Evolutionary conservation across 2,329 filamentous ascomycete genomes (phyloP), one percentile per base, ranked within the genome.

Genomic region (Tolypocladium capitatum): DNA sequence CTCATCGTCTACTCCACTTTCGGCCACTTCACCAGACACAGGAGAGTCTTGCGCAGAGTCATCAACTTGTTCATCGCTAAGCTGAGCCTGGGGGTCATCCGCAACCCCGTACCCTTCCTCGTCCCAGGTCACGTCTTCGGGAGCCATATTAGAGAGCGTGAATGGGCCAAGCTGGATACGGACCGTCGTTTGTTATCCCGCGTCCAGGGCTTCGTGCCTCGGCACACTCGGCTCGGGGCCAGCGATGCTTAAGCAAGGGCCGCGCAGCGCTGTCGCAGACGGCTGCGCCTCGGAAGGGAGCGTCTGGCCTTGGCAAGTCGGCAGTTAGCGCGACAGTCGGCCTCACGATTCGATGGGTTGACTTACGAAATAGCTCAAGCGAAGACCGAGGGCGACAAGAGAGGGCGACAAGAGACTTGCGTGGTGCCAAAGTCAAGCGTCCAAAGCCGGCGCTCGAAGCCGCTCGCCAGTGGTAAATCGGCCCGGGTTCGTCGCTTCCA

Each of bases 41-140:
- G 67, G 63, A 55, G 66, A 68, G 57, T 66, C 63, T 63, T 66
- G 64, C 56, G 66, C 68, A 68, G 65, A 63, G 61, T 72, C 69
- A 69, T 75, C 67, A 66, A 66, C 68, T 68, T 76, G 67, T 67
- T 74, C 66, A 62, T 73, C 71, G 67, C 72, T 76, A 72, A 71
- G 68, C 65, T 75, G 70, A 66, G 61, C 68, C 65, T 74, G 70
- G 60, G 71, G 72, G 63, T 77, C 79, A 65, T 76, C 71, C 58
- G 73, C 71, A 59, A 70, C 69, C 58, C 67, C 73, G 64, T 71
- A 71, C 65, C 73, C 72, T 66, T 72, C 69, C 63, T 73, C 70
- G 60, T 68, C 70, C 72, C 74, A 78, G 55, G 69, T 61, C 62
- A 60, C 63, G 60, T 66, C 67, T 55, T 67, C 65, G 52, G 66